phyloP scores from a whole-genome alignment of 2,329 filamentous ascomycete species.

The Aspergillus quadricinctus region DNA sequence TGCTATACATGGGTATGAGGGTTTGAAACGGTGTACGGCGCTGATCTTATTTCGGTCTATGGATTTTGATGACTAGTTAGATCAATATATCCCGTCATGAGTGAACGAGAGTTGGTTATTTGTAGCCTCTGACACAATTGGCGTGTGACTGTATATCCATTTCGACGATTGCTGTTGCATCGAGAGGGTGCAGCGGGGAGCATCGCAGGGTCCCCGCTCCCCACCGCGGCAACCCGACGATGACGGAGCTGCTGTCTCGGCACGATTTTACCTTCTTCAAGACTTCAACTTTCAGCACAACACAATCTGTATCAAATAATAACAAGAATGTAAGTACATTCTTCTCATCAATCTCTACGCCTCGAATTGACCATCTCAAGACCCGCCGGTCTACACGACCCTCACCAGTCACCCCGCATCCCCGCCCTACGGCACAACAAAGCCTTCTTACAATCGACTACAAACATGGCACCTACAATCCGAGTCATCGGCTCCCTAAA shows the following conservation, averaged over 20 bases:
- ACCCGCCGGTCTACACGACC: neutral
- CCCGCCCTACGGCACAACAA: neutral
- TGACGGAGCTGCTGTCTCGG: neutral
- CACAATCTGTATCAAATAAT: neutral
- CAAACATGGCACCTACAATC: conserved; percentile 52
- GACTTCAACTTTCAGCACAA: neutral
- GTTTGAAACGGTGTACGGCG: conserved; percentile 17
- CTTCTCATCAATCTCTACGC: neutral
- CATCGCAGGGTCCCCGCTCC: neutral
- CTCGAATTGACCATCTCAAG: neutral
- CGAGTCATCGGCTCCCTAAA: conserved; percentile 90
- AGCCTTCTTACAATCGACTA: neutral
- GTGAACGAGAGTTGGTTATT: neutral
- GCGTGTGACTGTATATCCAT: too few relatives aligned
- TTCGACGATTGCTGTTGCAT: neutral
- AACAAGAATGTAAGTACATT: neutral
- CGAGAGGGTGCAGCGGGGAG: neutral
- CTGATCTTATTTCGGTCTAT: neutral
- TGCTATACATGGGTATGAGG: conserved; percentile 15
- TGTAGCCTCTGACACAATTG: neutral
- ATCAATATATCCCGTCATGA: neutral
- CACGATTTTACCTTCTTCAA: neutral
- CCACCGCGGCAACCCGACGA: neutral
- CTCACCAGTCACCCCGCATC: neutral
- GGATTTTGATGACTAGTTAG: neutral